Evolutionary conservation across 257 asterid species (phyloP).

Genomic region (Solanum pennellii): DNA sequence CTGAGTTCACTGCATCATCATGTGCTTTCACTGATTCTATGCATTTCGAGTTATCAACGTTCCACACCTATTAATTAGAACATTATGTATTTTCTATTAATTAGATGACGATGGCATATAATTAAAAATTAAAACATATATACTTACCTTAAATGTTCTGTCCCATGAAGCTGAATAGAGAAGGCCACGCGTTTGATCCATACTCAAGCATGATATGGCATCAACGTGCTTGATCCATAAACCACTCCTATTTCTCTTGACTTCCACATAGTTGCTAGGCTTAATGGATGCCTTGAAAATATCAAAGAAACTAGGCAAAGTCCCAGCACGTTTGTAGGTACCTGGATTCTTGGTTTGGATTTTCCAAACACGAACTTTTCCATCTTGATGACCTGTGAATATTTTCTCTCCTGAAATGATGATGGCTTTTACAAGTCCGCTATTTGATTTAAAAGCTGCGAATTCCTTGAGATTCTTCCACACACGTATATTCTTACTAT

Average conservation of each 20-base stretch:
- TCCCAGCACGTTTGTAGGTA: slow-evolving; percentile 28
- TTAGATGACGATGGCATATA: too few relatives aligned
- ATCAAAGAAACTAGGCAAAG: slow-evolving; percentile 40
- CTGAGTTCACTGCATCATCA: slow-evolving; percentile 52
- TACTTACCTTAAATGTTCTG: slow-evolving; percentile 29
- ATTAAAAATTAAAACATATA: too few relatives aligned
- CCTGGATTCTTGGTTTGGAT: not conserved
- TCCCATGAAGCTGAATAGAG: slow-evolving; percentile 68
- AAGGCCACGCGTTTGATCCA: slow-evolving; percentile 18
- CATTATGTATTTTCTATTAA: too few relatives aligned
- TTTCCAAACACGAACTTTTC: slow-evolving; percentile 51
- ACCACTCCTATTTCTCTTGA: slow-evolving; percentile 19
- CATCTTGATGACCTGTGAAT: slow-evolving; percentile 64
- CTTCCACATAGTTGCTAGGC: slow-evolving; percentile 43
- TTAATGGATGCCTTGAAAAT: slow-evolving; percentile 32
- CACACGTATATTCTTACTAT: slow-evolving; percentile 50
- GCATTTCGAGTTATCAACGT: slow-evolving; percentile 21
- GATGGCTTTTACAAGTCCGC: slow-evolving; percentile 55
- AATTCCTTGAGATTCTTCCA: slow-evolving; percentile 33
- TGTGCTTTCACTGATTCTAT: slow-evolving; percentile 49
- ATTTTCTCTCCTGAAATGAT: slow-evolving; percentile 28
- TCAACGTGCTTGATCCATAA: slow-evolving; percentile 51
- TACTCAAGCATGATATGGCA: slow-evolving; percentile 45
- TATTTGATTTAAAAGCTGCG: slow-evolving; percentile 37
- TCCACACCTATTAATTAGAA: slow-evolving; percentile 24